A percentile compares a stretch with the other conserved stretches of the same genome.
phyloP scores from a whole-genome alignment of 2,329 filamentous ascomycete species.

The Aspergillus japonicus region DNA sequence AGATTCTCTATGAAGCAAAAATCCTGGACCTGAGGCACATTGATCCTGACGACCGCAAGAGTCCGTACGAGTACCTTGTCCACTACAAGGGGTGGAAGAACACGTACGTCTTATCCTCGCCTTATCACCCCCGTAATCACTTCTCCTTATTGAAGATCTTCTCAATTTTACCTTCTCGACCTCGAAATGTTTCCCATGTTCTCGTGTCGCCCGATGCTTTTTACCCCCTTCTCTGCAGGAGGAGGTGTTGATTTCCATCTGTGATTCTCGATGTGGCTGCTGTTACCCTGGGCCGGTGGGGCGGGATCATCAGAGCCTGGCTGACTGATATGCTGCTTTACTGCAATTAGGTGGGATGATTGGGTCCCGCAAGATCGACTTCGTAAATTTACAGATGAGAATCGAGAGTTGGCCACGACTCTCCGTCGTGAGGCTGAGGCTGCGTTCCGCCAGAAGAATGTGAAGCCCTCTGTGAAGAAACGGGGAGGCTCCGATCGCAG shows the following conservation, averaged over 20 bases:
- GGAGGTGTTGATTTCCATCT: not conserved
- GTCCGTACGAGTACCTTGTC: constrained; percentile 81
- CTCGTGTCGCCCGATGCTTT: too few species aligned
- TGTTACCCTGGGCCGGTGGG: not conserved
- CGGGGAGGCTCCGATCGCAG: constrained; percentile 42
- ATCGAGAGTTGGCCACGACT: constrained; percentile 74
- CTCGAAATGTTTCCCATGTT: not conserved
- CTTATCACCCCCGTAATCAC: constrained; percentile 7
- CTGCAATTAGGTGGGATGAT: constrained; percentile 76
- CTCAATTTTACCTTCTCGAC: not conserved
- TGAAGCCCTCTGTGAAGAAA: constrained; percentile 41
- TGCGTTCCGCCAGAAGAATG: constrained; percentile 32
- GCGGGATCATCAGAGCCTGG: constrained; percentile 3
- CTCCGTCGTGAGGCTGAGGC: constrained; percentile 45
- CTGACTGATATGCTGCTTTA: constrained; percentile 13
- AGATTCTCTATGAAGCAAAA: constrained; percentile 96
- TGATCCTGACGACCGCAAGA: constrained; percentile 65
- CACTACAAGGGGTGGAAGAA: constrained; percentile 99
- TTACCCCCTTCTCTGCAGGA: not conserved
- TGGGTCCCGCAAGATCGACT: constrained; percentile 94
- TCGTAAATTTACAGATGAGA: constrained; percentile 91
- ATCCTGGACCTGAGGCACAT: constrained; percentile 73
- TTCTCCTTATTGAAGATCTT: not conserved
- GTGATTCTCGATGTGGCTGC: not conserved
- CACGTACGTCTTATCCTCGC: constrained; percentile 60